Evolutionary conservation across 2,329 filamentous ascomycete species (phyloP).

Genomic region (Cladorrhinum sp.): DNA sequence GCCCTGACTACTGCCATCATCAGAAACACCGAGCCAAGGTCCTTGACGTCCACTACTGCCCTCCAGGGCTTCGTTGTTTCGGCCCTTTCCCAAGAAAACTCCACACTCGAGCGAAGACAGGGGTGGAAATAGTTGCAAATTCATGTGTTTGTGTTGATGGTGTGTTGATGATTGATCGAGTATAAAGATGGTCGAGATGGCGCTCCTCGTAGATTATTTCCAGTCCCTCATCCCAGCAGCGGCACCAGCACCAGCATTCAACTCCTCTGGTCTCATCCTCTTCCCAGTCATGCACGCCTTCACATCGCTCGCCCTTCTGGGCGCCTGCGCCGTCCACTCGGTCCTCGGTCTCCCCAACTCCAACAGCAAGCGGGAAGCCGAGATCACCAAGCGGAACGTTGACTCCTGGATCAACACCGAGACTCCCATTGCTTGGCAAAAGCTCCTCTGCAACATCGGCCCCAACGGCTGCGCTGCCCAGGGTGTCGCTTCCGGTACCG

Average conservation of each 20-base stretch:
- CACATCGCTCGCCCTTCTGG: constrained; percentile 48
- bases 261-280: constrained; percentile 17
- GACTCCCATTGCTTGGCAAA: constrained; percentile 48
- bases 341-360: constrained; percentile 46
- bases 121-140: background rate
- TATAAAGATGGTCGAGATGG: constrained; percentile 23
- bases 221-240: constrained; percentile 16
- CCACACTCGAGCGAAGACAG: background rate
- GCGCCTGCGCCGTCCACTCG: constrained; percentile 49
- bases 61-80: background rate
- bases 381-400: constrained; percentile 46
- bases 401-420: constrained; percentile 53
- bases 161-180: background rate
- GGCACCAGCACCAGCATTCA: constrained; percentile 16
- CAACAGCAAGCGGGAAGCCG: constrained; percentile 32
- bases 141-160: background rate
- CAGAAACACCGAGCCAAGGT: constrained; percentile 1
- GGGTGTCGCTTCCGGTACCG: constrained; percentile 48
- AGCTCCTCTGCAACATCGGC: constrained; percentile 60
- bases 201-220: constrained; percentile 14
- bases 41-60: background rate
- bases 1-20: background rate
- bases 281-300: constrained; percentile 40
- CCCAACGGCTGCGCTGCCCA: constrained; percentile 47
- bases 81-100: background rate